Evolutionary conservation across 1,139 yeast species (phyloP), one percentile per base, ranked within the genome.

Genomic region (Zygosaccharomyces sapae): DNA sequence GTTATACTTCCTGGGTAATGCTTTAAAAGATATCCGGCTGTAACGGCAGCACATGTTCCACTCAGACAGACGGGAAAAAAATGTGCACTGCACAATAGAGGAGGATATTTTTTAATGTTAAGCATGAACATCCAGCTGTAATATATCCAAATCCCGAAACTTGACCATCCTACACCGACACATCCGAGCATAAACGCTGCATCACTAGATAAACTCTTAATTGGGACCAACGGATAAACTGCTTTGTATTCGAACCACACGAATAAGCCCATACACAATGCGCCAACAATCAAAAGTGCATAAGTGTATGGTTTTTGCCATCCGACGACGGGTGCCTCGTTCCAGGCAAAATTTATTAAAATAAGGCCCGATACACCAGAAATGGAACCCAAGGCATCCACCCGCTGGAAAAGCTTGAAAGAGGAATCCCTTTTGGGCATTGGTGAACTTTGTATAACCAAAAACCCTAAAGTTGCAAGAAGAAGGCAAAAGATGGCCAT

Each of bases 281-380:
- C 48, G 0, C 83, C 82, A 12, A 79, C 71, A 29, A 80, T 76
- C 18, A 80, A 65, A 12, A 80, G 57, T 1, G 73, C 70, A 54
- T 77, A 78, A 3, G 75, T 77, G 53, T 79, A 79, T 0, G 74
- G 73, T 4, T 45, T 61, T 3, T 68, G 62, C 85, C 85, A 80
- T 6, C 82, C 84, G 2, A 77, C 80, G 31, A 73, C 74, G 0
- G 86, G 84, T n/a, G 81, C 85, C 55, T 80, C 81, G 55, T 80
- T 80, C 74, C 80, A 78, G 0, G 83, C 75, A 55, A 79, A 75
- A 55, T 78, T 77, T 52, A 79, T 67, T 36, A 79, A 63, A 2
- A 79, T 67, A 37, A 79, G 63, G 0, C 81, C 82, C 8, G 63
- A 45, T 3, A 79, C 74, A 7, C 82, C 82, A 2, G 69, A 53